Percentiles rank a stretch among this genome's conserved stretches.
These are phyloP conservation scores for Pseudonitzschia delicatissima DNA, from an alignment of 108 stramenopile genomes.

Conservation along the genomic window DNA sequence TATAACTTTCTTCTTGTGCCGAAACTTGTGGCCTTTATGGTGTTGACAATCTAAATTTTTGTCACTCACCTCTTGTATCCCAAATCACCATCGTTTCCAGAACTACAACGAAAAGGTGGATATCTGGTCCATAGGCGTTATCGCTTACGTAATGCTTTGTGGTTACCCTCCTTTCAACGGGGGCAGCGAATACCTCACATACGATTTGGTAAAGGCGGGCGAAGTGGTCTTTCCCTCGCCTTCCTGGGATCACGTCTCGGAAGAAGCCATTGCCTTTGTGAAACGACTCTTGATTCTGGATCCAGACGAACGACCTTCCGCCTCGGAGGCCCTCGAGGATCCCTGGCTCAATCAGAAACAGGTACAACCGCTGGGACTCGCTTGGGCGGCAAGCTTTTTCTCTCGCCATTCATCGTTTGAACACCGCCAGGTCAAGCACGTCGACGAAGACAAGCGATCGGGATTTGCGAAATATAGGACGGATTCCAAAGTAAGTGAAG, in stretches of 20 bases:
- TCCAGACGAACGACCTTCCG: constrained; percentile 36
- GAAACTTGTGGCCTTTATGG: constrained; percentile 22
- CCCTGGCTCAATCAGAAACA: constrained; percentile 29
- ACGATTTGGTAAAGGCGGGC: constrained; percentile 29
- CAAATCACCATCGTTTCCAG: constrained; percentile 9
- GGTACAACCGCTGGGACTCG: constrained; percentile 15
- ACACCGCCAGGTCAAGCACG: not conserved
- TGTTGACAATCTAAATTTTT: constrained; percentile 53
- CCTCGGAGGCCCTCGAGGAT: constrained; percentile 25
- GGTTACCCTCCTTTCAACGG: constrained; percentile 78
- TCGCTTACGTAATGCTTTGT: constrained; percentile 81
- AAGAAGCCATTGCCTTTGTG: constrained; percentile 23
- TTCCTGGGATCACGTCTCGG: constrained; percentile 36
- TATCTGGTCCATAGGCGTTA: constrained; percentile 91
- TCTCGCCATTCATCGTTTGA: not conserved
- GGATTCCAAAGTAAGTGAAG: no score
- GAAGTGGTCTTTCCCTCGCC: constrained; percentile 35
- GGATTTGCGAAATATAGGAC: not conserved
- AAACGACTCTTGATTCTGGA: constrained; percentile 40
- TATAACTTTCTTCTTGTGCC: constrained; percentile 10
- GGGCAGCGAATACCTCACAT: constrained; percentile 40
- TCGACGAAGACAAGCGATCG: not conserved
- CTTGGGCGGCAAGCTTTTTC: not conserved
- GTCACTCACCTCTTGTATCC: constrained; percentile 53
- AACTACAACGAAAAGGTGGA: constrained; percentile 62